Evolutionary conservation across 768 basidiomycete genomes (phyloP).

Genomic region (Panellus pusillus): DNA sequence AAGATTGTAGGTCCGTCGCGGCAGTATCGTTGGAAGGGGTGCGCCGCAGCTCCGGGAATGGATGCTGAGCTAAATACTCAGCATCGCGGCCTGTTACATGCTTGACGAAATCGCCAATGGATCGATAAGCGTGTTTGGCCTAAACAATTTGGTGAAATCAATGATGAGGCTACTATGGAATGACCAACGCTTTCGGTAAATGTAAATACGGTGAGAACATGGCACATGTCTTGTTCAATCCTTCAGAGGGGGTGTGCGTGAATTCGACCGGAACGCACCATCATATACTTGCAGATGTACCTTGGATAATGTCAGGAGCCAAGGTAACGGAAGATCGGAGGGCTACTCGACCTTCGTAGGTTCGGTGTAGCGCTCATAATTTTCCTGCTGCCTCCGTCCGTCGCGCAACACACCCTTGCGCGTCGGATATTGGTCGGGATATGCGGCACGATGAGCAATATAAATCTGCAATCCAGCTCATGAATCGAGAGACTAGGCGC

Average conservation of each 20-base stretch:
- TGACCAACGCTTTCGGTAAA: conserved; percentile 56
- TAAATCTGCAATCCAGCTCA: conserved; percentile 30
- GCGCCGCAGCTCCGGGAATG: conserved; percentile 47
- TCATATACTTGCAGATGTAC: conserved; percentile 79
- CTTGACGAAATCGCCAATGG: conserved; percentile 56
- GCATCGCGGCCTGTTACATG: conserved; percentile 46
- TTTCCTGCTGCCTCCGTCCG: conserved; percentile 49
- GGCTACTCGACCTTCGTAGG: conserved; percentile 46
- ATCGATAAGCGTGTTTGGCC: conserved; percentile 61
- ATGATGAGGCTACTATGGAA: background rate
- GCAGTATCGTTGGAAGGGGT: conserved; percentile 27
- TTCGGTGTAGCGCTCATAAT: conserved; percentile 46
- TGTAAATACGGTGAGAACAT: conserved; percentile 72
- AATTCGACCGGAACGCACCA: conserved; percentile 37
- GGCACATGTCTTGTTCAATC: conserved; percentile 55
- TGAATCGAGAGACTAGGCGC: no score
- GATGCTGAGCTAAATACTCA: conserved; percentile 39
- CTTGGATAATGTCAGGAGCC: conserved; percentile 27
- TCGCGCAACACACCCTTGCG: conserved; percentile 51
- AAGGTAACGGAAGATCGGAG: background rate
- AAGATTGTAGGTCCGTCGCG: background rate
- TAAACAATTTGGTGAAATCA: conserved; percentile 22
- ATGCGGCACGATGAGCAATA: conserved; percentile 76
- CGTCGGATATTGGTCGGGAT: conserved; percentile 64
- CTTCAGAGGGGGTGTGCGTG: background rate